Conservation (phyloP, 148 eudicot species). For the Talinum fruticosum region DNA sequence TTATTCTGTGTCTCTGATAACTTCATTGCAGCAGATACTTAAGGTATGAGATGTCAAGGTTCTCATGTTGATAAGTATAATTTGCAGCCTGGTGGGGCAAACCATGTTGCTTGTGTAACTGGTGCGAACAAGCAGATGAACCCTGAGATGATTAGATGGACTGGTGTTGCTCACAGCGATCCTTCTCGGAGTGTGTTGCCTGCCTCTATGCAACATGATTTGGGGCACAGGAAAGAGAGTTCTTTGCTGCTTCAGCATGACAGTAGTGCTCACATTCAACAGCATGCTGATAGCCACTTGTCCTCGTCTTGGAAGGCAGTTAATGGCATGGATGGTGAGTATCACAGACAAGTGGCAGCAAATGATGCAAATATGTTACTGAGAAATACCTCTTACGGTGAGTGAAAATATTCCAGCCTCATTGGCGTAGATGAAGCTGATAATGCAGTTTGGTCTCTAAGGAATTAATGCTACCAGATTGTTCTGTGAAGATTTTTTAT, state of each 20-base stretch:
- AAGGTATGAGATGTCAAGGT: constrained; percentile 35
- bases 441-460: background rate
- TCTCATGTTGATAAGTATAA: constrained; percentile 31
- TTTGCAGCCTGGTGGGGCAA: constrained; percentile 37
- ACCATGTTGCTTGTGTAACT: constrained; percentile 28
- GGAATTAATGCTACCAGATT: background rate
- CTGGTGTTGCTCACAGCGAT: constrained; percentile 42
- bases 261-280: constrained; percentile 38
- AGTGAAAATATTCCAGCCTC: background rate
- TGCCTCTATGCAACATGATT: constrained; percentile 36
- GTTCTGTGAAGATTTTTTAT: background rate
- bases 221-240: constrained; percentile 42
- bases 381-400: constrained; percentile 41
- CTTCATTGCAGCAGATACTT: constrained; percentile 35
- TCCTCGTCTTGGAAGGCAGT: constrained; percentile 51
- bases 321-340: constrained; percentile 40
- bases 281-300: constrained; percentile 35
- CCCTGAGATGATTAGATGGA: constrained; percentile 50
- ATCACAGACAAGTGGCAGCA: constrained; percentile 30
- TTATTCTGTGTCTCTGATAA: constrained; percentile 33
- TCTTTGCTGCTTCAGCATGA: constrained; percentile 37
- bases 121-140: constrained; percentile 43
- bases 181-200: constrained; percentile 34
- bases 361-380: constrained; percentile 40
- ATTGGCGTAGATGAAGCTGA: background rate